Conservation (phyloP, 768 basidiomycete species). For the Amanita polypyramis region DNA sequence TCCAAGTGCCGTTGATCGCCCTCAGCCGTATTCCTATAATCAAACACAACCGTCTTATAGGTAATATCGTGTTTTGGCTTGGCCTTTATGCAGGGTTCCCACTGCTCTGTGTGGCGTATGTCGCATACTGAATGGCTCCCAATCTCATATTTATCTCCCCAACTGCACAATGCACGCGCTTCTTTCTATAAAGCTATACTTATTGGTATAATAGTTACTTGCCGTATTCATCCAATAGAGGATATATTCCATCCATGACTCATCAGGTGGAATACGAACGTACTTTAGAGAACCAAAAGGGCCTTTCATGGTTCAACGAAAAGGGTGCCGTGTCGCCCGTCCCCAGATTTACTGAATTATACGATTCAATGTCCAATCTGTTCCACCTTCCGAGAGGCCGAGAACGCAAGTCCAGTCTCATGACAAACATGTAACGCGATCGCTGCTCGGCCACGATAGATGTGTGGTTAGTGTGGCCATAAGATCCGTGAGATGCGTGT, state of each 20-base stretch:
- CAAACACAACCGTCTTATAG: conserved; percentile 71
- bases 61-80: conserved; percentile 88
- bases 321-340: conserved; percentile 65
- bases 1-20: conserved; percentile 87
- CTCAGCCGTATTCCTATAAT: conserved; percentile 68
- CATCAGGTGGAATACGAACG: conserved; percentile 38
- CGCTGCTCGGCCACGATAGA: conserved; percentile 11
- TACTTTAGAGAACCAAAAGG: conserved; percentile 95
- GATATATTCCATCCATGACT: not conserved
- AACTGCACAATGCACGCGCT: not conserved
- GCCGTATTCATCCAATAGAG: not conserved
- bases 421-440: conserved; percentile 58
- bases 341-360: conserved; percentile 67
- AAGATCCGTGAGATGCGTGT: not conserved
- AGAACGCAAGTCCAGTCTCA: conserved; percentile 62
- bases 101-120: conserved; percentile 69
- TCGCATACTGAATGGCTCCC: conserved; percentile 24
- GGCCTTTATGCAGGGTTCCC: conserved; percentile 92
- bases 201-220: not conserved
- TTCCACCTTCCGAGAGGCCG: conserved; percentile 82
- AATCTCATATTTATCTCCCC: not conserved
- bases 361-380: conserved; percentile 62
- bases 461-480: not conserved
- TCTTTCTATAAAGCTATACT: not conserved
- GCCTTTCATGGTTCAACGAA: conserved; percentile 69